Base-by-base conservation (phyloP, 768 basidiomycete species). In the Leccinum sublutescens region DNA sequence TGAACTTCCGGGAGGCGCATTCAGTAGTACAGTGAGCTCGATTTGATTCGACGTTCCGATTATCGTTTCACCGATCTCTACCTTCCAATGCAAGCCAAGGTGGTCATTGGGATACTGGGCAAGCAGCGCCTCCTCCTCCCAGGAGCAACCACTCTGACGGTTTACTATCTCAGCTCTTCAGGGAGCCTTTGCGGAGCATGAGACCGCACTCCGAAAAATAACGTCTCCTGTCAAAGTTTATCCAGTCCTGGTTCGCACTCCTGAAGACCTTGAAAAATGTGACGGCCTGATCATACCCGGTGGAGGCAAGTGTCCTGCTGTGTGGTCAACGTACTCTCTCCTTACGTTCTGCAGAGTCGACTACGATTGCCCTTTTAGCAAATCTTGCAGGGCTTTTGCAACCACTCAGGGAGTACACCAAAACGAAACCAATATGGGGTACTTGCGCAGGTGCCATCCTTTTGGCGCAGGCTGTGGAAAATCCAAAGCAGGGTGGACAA, bases 401-500 rank as follows among this genome's bases (percentile, higher is more conserved):
- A n/a, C 93, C 91, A 7, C 78, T 98, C 5, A 80, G 83, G 38
- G 79, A 83, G 38, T 95, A 95, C 63, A 78, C 87, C n/a, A 77
- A 78, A 63, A 71, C 67, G 1, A 93, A 89, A 68, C 86, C 93
- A 0, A 84, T 95, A 2, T 98, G 94, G 94, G 95, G 95, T 3
- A 97, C 94, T 0, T 98, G 95, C 73, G 95, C 95, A 0, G 95
- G 96, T 11, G 95, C 95, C 43, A 97, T 98, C 55, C 78, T 98
- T 19, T 82, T 98, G 50, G 83, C 94, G 2, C 80, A 87, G 62
- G 75, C 80, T 12, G 83, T 93, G 3, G 84, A 87, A 48, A 88
- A 89, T 48, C 83, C 86, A 3, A 94, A 93, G 77, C 87, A 86
- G 66, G 91, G 90, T 31, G 93, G 93, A 1, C 94, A 96, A 71